Conservation (phyloP, 2,329 filamentous ascomycete species). For the Pseudogymnoascus sp. region DNA sequence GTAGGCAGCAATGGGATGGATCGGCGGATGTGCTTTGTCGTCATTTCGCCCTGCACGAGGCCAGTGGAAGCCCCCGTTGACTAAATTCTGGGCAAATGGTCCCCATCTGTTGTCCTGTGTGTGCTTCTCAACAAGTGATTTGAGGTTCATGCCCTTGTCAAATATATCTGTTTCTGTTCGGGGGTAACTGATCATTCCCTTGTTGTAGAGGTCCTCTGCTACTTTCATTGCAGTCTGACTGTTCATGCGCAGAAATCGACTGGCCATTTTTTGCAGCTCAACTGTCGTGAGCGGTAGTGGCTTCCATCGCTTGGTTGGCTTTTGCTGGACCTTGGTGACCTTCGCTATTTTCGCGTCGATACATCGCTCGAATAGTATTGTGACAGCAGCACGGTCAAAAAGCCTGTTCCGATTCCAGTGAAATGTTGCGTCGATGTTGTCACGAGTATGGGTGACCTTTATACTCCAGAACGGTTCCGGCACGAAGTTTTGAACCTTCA, state of each 20-base stretch:
- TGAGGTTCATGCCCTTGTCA: slow-evolving; percentile 79
- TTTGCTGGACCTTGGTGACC: slow-evolving; percentile 79
- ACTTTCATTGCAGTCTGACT: slow-evolving; percentile 83
- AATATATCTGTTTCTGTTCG: slow-evolving; percentile 96
- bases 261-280: slow-evolving; percentile 92
- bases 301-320: slow-evolving; percentile 88
- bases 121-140: slow-evolving; percentile 74
- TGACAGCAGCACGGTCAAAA: slow-evolving; percentile 76
- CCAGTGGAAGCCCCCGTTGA: slow-evolving; percentile 68
- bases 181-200: slow-evolving; percentile 94
- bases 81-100: slow-evolving; percentile 63
- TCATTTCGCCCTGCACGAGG: slow-evolving; percentile 81
- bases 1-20: slow-evolving; percentile 81
- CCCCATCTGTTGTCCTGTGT: slow-evolving; percentile 71
- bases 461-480: slow-evolving; percentile 91
- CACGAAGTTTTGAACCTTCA: slow-evolving; percentile 86
- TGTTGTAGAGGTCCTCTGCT: slow-evolving; percentile 83
- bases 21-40: slow-evolving; percentile 94
- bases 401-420: slow-evolving; percentile 73
- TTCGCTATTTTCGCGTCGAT: slow-evolving; percentile 66
- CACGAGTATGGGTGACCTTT: slow-evolving; percentile 69
- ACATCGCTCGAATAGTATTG: slow-evolving; percentile 79
- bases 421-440: slow-evolving; percentile 73
- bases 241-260: slow-evolving; percentile 78
- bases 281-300: slow-evolving; percentile 91